Percentiles rank a stretch among this genome's conserved stretches.
These are phyloP conservation scores for Backusella tarrabulga DNA, from an alignment of 192 early-diverging fungal genomes.

Conservation along the genomic window DNA sequence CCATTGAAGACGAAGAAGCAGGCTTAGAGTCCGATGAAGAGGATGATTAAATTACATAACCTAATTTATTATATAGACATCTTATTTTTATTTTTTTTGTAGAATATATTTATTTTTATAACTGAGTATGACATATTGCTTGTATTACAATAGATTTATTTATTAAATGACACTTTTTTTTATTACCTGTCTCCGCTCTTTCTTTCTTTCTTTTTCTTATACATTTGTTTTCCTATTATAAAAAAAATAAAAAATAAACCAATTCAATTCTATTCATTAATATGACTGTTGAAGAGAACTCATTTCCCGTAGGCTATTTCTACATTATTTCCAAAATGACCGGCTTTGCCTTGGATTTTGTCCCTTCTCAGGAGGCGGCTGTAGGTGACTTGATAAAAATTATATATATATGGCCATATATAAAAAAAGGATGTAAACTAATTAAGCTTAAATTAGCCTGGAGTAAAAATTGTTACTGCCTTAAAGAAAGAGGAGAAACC, in stretches of 20 bases:
- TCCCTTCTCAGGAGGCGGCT: not conserved
- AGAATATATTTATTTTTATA: not conserved
- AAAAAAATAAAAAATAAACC: not conserved
- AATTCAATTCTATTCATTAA: not conserved
- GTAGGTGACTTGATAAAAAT: not conserved
- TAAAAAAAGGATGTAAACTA: not conserved
- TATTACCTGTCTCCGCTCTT: not conserved
- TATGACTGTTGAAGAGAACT: not conserved
- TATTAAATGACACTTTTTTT: not conserved
- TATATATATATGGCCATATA: not conserved
- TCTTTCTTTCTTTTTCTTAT: not conserved
- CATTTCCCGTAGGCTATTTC: constrained; percentile 22
- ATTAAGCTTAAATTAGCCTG: constrained; percentile 4
- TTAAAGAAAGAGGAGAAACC: not conserved
- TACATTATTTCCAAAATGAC: constrained; percentile 22
- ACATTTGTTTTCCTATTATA: not conserved
- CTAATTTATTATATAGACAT: not conserved
- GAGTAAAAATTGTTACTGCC: constrained; percentile 1
- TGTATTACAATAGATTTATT: not conserved
- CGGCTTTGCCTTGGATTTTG: constrained; percentile 20
- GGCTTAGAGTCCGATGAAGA: constrained; percentile 65
- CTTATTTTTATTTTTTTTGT: not conserved
- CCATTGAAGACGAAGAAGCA: constrained; percentile 37
- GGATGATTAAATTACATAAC: constrained; percentile 27
- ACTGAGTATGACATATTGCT: not conserved